phyloP scores from a whole-genome alignment of 129 eudicot species.

The Apium graveolens region DNA sequence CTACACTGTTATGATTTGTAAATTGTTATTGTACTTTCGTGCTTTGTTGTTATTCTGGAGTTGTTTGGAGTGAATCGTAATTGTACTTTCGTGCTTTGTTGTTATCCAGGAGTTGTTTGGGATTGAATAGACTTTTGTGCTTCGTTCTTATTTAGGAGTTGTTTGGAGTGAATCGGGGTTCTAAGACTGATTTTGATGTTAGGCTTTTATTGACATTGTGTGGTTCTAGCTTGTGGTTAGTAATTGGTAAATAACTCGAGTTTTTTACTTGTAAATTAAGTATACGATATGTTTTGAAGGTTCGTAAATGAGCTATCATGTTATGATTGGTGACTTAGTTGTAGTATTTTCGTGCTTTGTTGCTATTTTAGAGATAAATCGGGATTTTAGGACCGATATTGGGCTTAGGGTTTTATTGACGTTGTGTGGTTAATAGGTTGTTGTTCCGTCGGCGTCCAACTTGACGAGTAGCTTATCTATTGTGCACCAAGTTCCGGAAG shows the following conservation, averaged over 20 bases:
- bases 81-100: too few relatives aligned
- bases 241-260: not conserved
- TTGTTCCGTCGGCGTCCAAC: slow-evolving; percentile 51
- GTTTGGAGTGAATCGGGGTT: not conserved
- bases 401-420: not conserved
- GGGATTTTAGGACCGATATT: not conserved
- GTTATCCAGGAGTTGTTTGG: too few relatives aligned
- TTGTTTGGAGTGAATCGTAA: too few relatives aligned
- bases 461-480: slow-evolving; percentile 50
- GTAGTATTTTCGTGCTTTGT: not conserved
- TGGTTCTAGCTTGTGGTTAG: too few relatives aligned
- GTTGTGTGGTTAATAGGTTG: slow-evolving; percentile 29
- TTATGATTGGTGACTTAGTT: not conserved
- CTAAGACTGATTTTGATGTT: not conserved
- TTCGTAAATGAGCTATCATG: not conserved
- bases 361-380: not conserved
- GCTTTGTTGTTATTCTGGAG: not conserved
- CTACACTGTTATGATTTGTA: not conserved
- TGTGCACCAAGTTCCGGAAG: slow-evolving; percentile 95
- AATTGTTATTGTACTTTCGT: not conserved
- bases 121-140: too few relatives aligned
- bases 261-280: not conserved
- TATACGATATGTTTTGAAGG: not conserved
- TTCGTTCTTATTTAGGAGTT: too few relatives aligned
- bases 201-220: too few relatives aligned